Percentiles rank a stretch among this genome's conserved stretches.
Conservation (phyloP, 1,284 basidiomycete genomes). For the Schizopora paradoxa region DNA sequence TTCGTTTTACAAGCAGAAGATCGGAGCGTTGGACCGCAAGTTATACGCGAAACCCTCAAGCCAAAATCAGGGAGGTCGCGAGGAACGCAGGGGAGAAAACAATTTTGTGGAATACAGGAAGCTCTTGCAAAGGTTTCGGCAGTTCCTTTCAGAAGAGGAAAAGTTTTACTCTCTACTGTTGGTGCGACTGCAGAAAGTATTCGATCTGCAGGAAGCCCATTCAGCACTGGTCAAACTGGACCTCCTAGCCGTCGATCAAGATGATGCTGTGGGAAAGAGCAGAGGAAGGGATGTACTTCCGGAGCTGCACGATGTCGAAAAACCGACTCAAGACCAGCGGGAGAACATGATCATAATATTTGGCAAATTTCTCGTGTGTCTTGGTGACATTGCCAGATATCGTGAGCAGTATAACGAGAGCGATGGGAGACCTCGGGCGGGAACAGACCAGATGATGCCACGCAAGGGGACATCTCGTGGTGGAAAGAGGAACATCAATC, state of each 20-base stretch:
- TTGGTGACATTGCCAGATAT: slow-evolving; percentile 93
- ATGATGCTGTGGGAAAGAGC: slow-evolving; percentile 29
- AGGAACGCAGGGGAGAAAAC: too few relatives aligned
- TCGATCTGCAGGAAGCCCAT: slow-evolving; percentile 56
- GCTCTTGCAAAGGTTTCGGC: slow-evolving; percentile 79
- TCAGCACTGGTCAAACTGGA: slow-evolving; percentile 51
- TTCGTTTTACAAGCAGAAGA: slow-evolving; percentile 72
- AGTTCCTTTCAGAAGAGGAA: slow-evolving; percentile 83
- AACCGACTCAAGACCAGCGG: slow-evolving; percentile 47
- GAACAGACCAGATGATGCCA: slow-evolving; percentile 49
- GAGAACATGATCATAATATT: slow-evolving; percentile 65
- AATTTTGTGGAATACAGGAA: slow-evolving; percentile 86
- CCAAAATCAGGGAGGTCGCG: slow-evolving; percentile 45
- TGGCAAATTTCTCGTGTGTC: slow-evolving; percentile 85
- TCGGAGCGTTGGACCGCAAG: slow-evolving; percentile 61
- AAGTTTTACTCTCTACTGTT: slow-evolving; percentile 82
- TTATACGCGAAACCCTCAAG: slow-evolving; percentile 44
- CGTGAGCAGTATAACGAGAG: slow-evolving; percentile 83
- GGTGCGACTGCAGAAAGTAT: slow-evolving; percentile 63
- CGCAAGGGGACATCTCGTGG: slow-evolving; percentile 36
- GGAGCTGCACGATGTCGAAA: slow-evolving; percentile 39
- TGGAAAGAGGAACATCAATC: slow-evolving; percentile 38
- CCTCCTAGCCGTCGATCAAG: slow-evolving; percentile 38
- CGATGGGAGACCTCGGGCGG: slow-evolving; percentile 57
- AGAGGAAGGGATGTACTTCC: slow-evolving; percentile 48